Evolutionary conservation across 1,139 yeast species (phyloP).

Genomic region (Taphrina betulina): DNA sequence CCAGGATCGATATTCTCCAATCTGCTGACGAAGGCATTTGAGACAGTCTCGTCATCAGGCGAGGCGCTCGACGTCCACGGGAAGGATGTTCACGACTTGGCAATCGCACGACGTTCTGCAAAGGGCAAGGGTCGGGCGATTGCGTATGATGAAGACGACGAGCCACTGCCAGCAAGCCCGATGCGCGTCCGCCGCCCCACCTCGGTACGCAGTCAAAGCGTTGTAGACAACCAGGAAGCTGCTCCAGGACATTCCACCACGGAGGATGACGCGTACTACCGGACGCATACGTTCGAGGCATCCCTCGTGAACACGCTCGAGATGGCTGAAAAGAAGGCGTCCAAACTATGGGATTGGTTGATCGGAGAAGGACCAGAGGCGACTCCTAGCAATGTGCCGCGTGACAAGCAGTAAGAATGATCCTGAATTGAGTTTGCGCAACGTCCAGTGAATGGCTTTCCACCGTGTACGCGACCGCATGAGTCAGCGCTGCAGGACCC

Average conservation of each 20-base stretch:
- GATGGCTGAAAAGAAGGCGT: slow-evolving; percentile 6
- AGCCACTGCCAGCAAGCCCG: neutral
- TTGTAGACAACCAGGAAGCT: too few relatives aligned
- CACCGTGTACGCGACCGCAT: too few relatives aligned
- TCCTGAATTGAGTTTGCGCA: too few relatives aligned
- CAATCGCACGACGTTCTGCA: neutral
- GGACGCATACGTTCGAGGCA: slow-evolving; percentile 11
- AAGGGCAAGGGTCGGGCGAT: slow-evolving; percentile 12
- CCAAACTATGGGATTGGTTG: slow-evolving; percentile 10
- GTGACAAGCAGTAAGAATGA: neutral
- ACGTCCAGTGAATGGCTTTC: too few relatives aligned
- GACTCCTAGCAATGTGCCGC: neutral
- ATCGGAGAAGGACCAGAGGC: too few relatives aligned
- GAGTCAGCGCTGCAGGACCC: too few relatives aligned
- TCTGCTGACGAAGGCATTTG: slow-evolving; percentile 16
- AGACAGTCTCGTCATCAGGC: slow-evolving; percentile 17
- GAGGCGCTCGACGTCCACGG: slow-evolving; percentile 21
- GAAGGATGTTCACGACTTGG: neutral
- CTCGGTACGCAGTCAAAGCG: neutral
- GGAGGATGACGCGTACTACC: slow-evolving; percentile 2
- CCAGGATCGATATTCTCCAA: slow-evolving; percentile 1
- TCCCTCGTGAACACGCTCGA: slow-evolving; percentile 8
- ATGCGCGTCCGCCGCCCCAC: too few relatives aligned
- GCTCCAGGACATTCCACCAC: neutral
- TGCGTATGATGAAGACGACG: slow-evolving; percentile 7